Base-by-base conservation (phyloP, 176 grass and related monocot species). In the Bromus sterilis region DNA sequence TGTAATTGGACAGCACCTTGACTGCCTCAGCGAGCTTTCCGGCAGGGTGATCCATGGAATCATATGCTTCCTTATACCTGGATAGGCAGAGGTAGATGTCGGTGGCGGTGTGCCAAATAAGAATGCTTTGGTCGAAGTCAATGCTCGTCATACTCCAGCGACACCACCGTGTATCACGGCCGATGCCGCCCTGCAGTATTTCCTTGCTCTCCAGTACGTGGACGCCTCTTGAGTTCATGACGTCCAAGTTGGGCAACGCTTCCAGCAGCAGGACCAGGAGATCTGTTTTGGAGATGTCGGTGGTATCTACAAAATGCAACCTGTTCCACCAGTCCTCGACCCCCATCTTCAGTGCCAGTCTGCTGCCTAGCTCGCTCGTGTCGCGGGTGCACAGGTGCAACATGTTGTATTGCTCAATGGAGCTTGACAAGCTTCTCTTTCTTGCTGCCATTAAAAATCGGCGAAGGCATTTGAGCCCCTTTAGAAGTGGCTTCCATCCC, bases 151-250 rank as follows among this genome's bases (percentile, higher is more conserved):
- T 43, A 12, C n/a, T 25, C 55, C 55, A 57, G 2, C n/a, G 9
- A 20, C 71, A 75, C 81, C 35, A 37, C 5, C 35, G 5, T 37
- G 5, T 8, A 37, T 8, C 35, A 37, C 5, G 3, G 35, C 8
- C 35, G 35, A 37, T 37, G 35, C 32, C 56, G 21, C 37, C 80
- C 12, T 75, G 42, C 25, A 75, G 49, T 31, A 44, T 44, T 9
- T 51, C 71, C 42, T 51, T 65, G 36, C 71, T 75, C 53, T 76
- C 64, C 18, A 83, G 58, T 75, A 75, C 53, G 14, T 75, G 75
- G 31, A 59, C 37, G 58, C 81, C 81, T 40, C 81, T 83, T 53
- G 81, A 83, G 58, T 83, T 75, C 24, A 71, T 83, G 4, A 43
- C 9, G 0, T 83, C 81, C 64, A 75, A 30, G 25, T 86, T 34